Conservation (phyloP, 768 basidiomycete species). For the Russula virescens region DNA sequence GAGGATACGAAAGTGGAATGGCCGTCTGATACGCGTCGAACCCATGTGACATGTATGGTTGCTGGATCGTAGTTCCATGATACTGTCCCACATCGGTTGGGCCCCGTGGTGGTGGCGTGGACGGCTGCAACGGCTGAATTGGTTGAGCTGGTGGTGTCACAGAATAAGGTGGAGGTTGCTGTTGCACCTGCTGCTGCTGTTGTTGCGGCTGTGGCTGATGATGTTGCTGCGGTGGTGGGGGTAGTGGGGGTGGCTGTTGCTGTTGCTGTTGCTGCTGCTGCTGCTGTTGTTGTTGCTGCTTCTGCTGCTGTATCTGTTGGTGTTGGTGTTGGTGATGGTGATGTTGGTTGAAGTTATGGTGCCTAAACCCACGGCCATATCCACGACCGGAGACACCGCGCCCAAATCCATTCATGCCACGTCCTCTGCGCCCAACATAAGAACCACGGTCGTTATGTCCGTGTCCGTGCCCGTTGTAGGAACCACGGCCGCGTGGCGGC, state of each 20-base stretch:
- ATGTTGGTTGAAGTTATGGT: conserved; percentile 4
- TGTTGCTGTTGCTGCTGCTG: conserved; percentile 2
- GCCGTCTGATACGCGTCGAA: conserved; percentile 30
- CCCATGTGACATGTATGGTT: conserved; percentile 16
- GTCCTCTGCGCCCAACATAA: conserved; percentile 22
- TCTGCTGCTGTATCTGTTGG: conserved; percentile 2
- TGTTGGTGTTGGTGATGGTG: neutral
- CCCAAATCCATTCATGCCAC: conserved; percentile 29
- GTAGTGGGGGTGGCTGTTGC: conserved; percentile 2
- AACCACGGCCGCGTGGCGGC: conserved; percentile 32
- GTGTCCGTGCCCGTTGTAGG: conserved; percentile 22
- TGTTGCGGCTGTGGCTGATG: conserved; percentile 5
- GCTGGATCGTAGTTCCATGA: conserved; percentile 11
- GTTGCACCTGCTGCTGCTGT: conserved; percentile 3
- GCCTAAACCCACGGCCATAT: conserved; percentile 9
- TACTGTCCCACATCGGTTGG: conserved; percentile 25
- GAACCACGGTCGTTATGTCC: conserved; percentile 18
- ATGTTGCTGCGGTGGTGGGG: neutral
- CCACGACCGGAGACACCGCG: conserved; percentile 25
- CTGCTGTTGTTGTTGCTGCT: conserved; percentile 5
- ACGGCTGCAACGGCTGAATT: conserved; percentile 26
- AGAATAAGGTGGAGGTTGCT: conserved; percentile 13
- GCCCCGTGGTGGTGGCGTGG: conserved; percentile 10
- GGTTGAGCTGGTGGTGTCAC: conserved; percentile 21
- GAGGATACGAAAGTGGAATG: conserved; percentile 29